Base-by-base conservation (phyloP, 495 filamentous ascomycete genomes). In the Cercophora scortea region DNA sequence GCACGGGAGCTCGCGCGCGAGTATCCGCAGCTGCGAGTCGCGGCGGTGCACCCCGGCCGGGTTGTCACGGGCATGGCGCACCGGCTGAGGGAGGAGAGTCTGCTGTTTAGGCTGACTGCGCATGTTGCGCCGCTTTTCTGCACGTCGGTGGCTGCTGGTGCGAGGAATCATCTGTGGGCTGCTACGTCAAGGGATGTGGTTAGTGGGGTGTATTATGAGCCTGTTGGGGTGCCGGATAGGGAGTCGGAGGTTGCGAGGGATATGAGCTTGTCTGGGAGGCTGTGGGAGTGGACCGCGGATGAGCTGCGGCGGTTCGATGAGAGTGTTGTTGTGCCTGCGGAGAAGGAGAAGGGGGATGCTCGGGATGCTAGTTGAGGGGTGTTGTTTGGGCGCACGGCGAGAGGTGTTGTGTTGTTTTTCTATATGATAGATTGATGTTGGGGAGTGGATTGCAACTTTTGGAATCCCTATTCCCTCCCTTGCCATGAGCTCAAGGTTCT, bases 271-370 rank as follows among this genome's bases (percentile, higher is more conserved):
- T 78, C 71, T 3, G 62, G 55, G 34, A 68, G 66, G 55, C 62
- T 87, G 43, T 86, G 81, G 80, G 77, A 80, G 11, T 85, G 80
- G 81, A 83, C 80, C 2, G 78, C 82, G 57, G 62, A 58, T 18
- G 74, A 82, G 52, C 19, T 50, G 1, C 25, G 25, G 25, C 25
- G 25, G 25, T 25, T 25, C 25, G 25, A 25, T 25, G 25, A 25
- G 25, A 5, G 2, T 2, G 5, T 5, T 25, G 2, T 5, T 5
- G 2, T 5, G 25, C 2, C 25, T 25, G 25, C 25, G 5, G 25
- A 2, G 25, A 5, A 2, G 25, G 25, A 25, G 25, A 25, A 25
- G 25, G 25, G 2, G 25, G 25, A 5, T 25, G 25, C 25, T 25
- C 2, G 25, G 2, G 5, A 2, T 25, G 25, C 25, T 25, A 5